phyloP scores from a whole-genome alignment of 179 eudicot species.

The Sideroxylon spinosum region DNA sequence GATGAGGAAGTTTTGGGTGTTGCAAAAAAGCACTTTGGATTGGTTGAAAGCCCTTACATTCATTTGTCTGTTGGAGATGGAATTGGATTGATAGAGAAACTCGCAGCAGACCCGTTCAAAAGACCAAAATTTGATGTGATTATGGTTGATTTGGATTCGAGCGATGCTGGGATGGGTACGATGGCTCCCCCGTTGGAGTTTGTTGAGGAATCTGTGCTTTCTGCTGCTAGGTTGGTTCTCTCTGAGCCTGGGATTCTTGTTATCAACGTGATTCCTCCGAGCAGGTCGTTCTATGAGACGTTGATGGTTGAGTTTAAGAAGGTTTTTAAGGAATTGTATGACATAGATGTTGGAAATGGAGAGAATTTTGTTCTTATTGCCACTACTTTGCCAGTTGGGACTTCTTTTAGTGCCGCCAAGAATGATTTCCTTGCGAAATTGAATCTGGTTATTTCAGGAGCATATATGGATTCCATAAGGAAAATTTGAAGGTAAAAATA shows the following conservation, averaged over 20 bases:
- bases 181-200: constrained; percentile 71
- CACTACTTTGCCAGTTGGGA: constrained; percentile 23
- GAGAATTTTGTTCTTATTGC: constrained; percentile 70
- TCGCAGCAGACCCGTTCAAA: constrained; percentile 19
- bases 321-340: constrained; percentile 53
- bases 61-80: constrained; percentile 51
- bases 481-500: constrained; percentile 28
- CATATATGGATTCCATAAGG: constrained; percentile 41
- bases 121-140: constrained; percentile 44
- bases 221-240: constrained; percentile 44
- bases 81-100: constrained; percentile 37
- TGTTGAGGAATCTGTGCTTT: constrained; percentile 47
- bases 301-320: constrained; percentile 33
- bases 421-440: constrained; percentile 40
- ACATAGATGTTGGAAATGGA: constrained; percentile 59
- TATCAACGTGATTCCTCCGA: constrained; percentile 60
- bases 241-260: constrained; percentile 48
- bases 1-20: constrained; percentile 59
- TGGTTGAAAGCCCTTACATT: constrained; percentile 31
- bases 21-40: constrained; percentile 54
- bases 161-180: constrained; percentile 42
- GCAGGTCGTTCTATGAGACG: constrained; percentile 36
- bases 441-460: constrained; percentile 37
- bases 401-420: constrained; percentile 12
- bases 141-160: constrained; percentile 88